Percentiles rank a stretch among this genome's conserved stretches.
These are phyloP conservation scores for Dactylellina parvicollis DNA, from an alignment of 2,329 filamentous ascomycete genomes.

Conservation along the genomic window DNA sequence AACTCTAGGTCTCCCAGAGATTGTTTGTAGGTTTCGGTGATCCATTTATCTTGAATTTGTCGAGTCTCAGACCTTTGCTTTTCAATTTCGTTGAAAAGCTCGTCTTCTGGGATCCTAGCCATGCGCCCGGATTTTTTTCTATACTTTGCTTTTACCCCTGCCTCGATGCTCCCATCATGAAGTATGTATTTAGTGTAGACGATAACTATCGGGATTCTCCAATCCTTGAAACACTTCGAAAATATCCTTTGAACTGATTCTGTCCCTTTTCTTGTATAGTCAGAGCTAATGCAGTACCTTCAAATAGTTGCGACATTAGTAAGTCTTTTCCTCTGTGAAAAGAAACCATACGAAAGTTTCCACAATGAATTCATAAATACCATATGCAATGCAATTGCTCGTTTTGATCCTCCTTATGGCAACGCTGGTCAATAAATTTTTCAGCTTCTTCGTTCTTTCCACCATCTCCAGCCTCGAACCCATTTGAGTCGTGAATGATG, in stretches of 20 bases:
- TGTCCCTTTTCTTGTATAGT: not conserved
- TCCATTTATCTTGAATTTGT: conserved; percentile 8
- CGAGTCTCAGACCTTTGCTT: not conserved
- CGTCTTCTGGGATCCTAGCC: not conserved
- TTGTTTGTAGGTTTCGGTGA: not conserved
- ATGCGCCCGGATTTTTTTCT: not conserved
- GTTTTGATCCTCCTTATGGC: not conserved
- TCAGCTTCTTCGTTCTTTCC: conserved; percentile 22
- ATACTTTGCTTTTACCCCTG: not conserved
- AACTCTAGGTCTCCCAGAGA: not conserved
- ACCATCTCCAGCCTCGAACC: conserved; percentile 14
- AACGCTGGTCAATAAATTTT: conserved; percentile 8
- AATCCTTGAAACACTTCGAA: conserved; percentile 19
- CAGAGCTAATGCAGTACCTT: conserved; percentile 14
- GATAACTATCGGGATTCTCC: conserved; percentile 27
- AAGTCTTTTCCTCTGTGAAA: not conserved
- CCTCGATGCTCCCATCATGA: not conserved
- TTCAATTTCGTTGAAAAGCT: not conserved
- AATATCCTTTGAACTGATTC: conserved; percentile 11
- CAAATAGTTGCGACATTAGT: not conserved
- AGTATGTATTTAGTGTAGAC: conserved; percentile 14
- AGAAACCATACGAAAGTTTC: not conserved
- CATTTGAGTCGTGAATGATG: conserved; percentile 36
- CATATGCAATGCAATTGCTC: conserved; percentile 33
- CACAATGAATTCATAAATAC: not conserved